phyloP scores from a whole-genome alignment of 1,139 yeast species.

The Protomyces lactucae-debilis region DNA sequence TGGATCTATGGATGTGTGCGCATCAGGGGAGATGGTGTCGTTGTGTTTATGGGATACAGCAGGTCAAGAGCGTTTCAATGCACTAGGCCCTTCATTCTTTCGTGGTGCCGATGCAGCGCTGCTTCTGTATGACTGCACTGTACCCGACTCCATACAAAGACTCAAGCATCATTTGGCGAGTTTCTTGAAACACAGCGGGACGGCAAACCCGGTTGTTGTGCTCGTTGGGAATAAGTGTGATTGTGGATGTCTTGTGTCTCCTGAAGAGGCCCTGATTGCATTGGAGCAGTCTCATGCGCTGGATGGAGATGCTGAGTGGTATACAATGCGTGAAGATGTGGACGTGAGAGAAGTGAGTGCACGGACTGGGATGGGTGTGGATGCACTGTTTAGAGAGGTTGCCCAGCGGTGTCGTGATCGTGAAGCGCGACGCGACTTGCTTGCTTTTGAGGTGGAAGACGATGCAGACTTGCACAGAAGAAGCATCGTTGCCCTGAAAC shows the following conservation, averaged over 20 bases:
- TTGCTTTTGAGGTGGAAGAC: constrained; percentile 7
- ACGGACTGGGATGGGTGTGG: constrained; percentile 16
- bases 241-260: constrained; percentile 4
- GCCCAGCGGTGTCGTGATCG: constrained; percentile 1
- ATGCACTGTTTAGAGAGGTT: neutral
- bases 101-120: constrained; percentile 59
- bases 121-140: constrained; percentile 54
- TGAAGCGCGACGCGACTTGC: constrained; percentile 12
- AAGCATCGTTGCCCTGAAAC: too few species aligned
- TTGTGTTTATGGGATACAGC: constrained; percentile 66
- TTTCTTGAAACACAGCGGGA: constrained; percentile 51
- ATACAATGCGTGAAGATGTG: neutral
- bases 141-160: constrained; percentile 49
- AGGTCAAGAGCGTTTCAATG: constrained; percentile 60
- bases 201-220: constrained; percentile 48
- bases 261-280: neutral
- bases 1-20: neutral
- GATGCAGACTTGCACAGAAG: neutral
- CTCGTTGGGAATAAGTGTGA: constrained; percentile 57
- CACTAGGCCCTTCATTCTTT: constrained; percentile 56
- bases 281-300: neutral
- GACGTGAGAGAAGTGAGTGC: constrained; percentile 3
- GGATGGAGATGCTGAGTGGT: neutral
- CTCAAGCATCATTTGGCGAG: constrained; percentile 51
- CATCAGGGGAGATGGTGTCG: constrained; percentile 37